Evolutionary conservation across 805 yeast species (phyloP).

Genomic region (Brettanomyces anomalus): DNA sequence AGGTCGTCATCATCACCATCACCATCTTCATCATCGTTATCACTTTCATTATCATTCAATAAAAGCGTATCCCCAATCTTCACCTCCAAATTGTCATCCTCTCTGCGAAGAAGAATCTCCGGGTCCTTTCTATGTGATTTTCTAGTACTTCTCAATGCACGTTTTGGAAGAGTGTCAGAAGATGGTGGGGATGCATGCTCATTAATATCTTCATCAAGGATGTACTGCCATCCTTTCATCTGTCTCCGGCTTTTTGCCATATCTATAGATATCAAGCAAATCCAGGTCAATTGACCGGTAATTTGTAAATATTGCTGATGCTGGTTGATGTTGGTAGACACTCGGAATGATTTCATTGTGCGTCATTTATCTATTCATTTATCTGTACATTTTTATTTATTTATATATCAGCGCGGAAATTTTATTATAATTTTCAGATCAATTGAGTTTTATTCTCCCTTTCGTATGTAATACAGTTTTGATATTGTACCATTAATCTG

Average conservation of each 20-base stretch:
- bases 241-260: slow-evolving; percentile 21
- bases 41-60: background rate
- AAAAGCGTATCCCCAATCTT: slow-evolving; percentile 46
- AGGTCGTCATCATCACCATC: slow-evolving; percentile 22
- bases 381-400: no score
- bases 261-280: background rate
- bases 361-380: no score
- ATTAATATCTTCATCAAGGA: slow-evolving; percentile 7
- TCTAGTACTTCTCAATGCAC: slow-evolving; percentile 12
- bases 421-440: no score
- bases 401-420: no score
- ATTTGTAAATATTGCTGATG: no score
- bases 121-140: slow-evolving; percentile 6
- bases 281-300: no score
- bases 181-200: background rate
- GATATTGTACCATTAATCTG: no score
- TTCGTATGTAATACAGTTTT: no score
- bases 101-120: slow-evolving; percentile 29
- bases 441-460: no score
- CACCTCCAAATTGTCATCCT: slow-evolving; percentile 38
- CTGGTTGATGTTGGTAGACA: no score
- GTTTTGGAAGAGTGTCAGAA: slow-evolving; percentile 10
- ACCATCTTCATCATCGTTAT: slow-evolving; percentile 5
- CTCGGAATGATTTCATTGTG: no score
- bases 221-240: slow-evolving; percentile 30